These are phyloP conservation scores for Beauveria varroae DNA, from an alignment of 2,329 filamentous ascomycete species.

Conservation along the genomic window DNA sequence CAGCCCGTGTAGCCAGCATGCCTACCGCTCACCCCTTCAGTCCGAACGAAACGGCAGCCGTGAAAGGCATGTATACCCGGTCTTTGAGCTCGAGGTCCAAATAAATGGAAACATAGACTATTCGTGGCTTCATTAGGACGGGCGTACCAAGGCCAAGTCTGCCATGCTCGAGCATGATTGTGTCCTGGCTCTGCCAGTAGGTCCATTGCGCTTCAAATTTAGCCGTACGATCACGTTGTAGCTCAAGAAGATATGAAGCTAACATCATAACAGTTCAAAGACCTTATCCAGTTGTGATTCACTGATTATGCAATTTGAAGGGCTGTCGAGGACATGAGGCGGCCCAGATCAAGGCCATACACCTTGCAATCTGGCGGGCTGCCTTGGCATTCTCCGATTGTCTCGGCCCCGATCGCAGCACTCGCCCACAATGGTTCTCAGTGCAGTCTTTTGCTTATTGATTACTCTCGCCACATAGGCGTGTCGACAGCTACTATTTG, in stretches of 20 bases:
- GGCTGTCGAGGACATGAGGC: slow-evolving; percentile 33
- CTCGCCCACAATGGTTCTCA: slow-evolving; percentile 37
- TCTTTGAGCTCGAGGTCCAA: slow-evolving; percentile 25
- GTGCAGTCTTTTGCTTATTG: slow-evolving; percentile 23
- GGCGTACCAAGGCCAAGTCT: slow-evolving; percentile 23
- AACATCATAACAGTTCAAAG: slow-evolving; percentile 31
- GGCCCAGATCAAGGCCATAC: too few relatives aligned
- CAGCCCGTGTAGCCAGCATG: slow-evolving; percentile 13
- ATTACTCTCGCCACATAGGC: slow-evolving; percentile 41
- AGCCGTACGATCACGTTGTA: slow-evolving; percentile 50
- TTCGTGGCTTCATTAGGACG: slow-evolving; percentile 33
- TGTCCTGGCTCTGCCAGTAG: slow-evolving; percentile 34
- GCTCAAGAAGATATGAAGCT: slow-evolving; percentile 46
- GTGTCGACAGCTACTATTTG: slow-evolving; percentile 40
- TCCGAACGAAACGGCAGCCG: slow-evolving; percentile 43
- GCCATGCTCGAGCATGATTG: slow-evolving; percentile 46
- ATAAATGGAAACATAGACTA: slow-evolving; percentile 23
- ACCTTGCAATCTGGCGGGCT: too few relatives aligned
- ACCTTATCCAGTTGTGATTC: slow-evolving; percentile 23
- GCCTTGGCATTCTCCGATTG: too few relatives aligned
- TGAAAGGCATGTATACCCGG: slow-evolving; percentile 41
- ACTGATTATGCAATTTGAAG: slow-evolving; percentile 34
- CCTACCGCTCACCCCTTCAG: slow-evolving; percentile 34
- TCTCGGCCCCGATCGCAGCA: slow-evolving; percentile 19
- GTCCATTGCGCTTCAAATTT: slow-evolving; percentile 29